Base-by-base conservation (phyloP, 805 yeast species). In the Monosporozyma solicola region DNA sequence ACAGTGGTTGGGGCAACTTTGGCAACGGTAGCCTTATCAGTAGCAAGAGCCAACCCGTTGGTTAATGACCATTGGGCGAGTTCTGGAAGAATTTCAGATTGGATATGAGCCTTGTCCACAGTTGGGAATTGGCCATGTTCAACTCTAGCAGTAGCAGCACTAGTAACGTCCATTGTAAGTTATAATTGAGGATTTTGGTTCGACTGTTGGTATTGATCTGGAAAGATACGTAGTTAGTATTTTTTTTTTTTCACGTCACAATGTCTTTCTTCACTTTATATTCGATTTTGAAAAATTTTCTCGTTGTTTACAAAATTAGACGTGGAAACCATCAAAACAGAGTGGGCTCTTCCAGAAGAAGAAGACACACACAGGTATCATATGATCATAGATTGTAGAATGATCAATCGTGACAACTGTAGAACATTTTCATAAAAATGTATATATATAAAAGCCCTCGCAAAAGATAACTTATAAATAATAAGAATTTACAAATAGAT, bases 1-100 rank as follows among this genome's bases (percentile, higher is more conserved):
- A 92, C 62, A 1, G 99, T 94, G 9, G 89, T 82, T 41, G 99
- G 99, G 1, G 97, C 96, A 50, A 77, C 78, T 22, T 70, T 69
- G 15, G 81, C 77, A 6, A 47, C 24, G 59, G 71, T 75, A 11
- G 71, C 56, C 61, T 75, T 80, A 27, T 76, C 73, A 1, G 90
- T 89, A 61, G 87, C 84, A 83, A 91, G 84, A n/a, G 82, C 77
- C 46, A 91, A 73, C 2, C 97, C 97, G 69, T 88, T 81, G 49
- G 85, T 77, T 49, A 91, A 70, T 5, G 86, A 74, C 87, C 94
- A 90, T 57, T 90, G 96, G 49, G 78, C 75, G 33, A 85, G 61
- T 48, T 75, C 74, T 51, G 76, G 75, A 49, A 74, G 63, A 57
- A 81, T 60, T 24, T 64, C 64, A 2, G 61, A 51, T 46, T 57